Evolutionary conservation across 768 basidiomycete genomes (phyloP).

Genomic region (Leccinum arenicola): DNA sequence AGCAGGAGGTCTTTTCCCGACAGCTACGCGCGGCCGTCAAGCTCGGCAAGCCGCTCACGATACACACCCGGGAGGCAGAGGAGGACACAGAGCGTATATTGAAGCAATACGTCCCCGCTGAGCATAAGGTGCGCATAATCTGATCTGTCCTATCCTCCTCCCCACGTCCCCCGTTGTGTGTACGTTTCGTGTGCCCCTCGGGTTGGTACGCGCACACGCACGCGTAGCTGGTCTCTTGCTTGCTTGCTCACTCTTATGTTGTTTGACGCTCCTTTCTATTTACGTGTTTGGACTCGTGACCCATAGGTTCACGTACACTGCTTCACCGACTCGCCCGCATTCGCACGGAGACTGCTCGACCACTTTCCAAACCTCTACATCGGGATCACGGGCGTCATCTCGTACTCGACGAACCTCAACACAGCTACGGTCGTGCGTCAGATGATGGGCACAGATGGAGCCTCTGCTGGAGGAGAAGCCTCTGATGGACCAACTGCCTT

Average conservation of each 20-base stretch:
- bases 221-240: neutral
- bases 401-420: constrained; percentile 72
- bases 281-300: neutral
- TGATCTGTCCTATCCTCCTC: neutral
- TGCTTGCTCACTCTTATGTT: neutral
- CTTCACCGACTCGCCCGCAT: constrained; percentile 78
- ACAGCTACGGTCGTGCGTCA: constrained; percentile 65
- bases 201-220: neutral
- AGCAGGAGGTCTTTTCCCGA: constrained; percentile 60
- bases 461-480: neutral
- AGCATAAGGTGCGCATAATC: constrained; percentile 51
- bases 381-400: constrained; percentile 84
- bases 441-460: constrained; percentile 35
- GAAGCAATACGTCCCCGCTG: constrained; percentile 69
- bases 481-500: neutral
- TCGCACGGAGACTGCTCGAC: constrained; percentile 66
- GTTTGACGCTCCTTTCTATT: neutral
- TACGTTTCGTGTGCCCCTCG: neutral
- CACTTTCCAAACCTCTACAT: constrained; percentile 83
- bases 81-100: constrained; percentile 77
- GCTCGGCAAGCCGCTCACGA: constrained; percentile 75
- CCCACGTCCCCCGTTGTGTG: neutral
- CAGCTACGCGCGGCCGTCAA: constrained; percentile 69
- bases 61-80: constrained; percentile 86
- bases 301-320: constrained; percentile 81